A percentile compares a stretch with the other conserved stretches of the same genome.
Conservation (phyloP, 345 rosid genomes). For the Eucalyptus curtisii region DNA sequence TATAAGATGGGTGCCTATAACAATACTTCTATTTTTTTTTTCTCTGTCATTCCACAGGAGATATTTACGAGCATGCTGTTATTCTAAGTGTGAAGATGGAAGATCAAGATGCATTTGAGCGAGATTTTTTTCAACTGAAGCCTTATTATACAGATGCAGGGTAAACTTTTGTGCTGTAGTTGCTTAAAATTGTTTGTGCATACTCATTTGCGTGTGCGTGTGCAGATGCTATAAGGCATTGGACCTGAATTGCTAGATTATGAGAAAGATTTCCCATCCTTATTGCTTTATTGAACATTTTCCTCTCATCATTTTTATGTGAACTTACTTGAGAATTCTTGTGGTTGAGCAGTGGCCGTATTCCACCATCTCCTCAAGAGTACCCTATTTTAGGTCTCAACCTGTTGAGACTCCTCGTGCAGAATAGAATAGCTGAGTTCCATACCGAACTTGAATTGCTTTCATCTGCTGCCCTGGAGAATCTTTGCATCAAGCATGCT, state of each 20-base stretch:
- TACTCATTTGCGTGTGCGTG: background rate
- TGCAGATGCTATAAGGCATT: background rate
- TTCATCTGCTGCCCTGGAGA: slow-evolving; percentile 62
- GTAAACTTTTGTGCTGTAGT: slow-evolving; percentile 12
- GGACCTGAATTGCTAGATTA: background rate
- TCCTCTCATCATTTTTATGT: background rate
- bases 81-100: slow-evolving; percentile 79
- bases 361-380: slow-evolving; percentile 75
- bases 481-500: slow-evolving; percentile 88
- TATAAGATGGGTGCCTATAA: background rate
- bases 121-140: slow-evolving; percentile 93
- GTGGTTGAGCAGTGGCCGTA: slow-evolving; percentile 38
- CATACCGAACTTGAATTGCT: slow-evolving; percentile 92
- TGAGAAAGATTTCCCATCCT: background rate
- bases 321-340: background rate
- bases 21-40: background rate
- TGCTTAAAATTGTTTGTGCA: background rate
- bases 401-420: slow-evolving; percentile 87
- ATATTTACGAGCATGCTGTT: slow-evolving; percentile 85
- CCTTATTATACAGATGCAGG: slow-evolving; percentile 88
- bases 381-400: slow-evolving; percentile 85
- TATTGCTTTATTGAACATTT: background rate
- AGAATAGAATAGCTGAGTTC: slow-evolving; percentile 94
- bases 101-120: slow-evolving; percentile 96
- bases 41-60: slow-evolving; percentile 35